phyloP scores from a whole-genome alignment of 2,329 filamentous ascomycete species.

The Penicillium sp. region DNA sequence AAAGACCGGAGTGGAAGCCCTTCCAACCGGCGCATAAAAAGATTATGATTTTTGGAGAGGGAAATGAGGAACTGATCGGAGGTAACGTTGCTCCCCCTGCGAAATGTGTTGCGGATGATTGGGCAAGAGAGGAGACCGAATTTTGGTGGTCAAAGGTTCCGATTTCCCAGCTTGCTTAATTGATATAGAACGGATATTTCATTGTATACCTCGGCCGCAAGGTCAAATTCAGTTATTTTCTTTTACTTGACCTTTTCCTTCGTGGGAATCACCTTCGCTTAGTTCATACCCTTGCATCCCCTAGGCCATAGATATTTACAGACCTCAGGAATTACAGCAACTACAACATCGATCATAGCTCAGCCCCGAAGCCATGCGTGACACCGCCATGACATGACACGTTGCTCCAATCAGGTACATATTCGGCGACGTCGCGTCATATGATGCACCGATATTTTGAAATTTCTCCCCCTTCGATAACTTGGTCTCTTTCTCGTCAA shows the following conservation, averaged over 20 bases:
- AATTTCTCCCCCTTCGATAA: too few relatives aligned
- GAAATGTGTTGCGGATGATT: constrained; percentile 40
- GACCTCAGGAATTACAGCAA: too few relatives aligned
- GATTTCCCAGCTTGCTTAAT: constrained; percentile 24
- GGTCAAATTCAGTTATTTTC: background rate
- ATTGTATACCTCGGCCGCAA: background rate
- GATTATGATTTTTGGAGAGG: constrained; percentile 48
- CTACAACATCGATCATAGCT: too few relatives aligned
- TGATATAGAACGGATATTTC: background rate
- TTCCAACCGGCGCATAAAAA: constrained; percentile 30
- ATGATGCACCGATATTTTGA: too few relatives aligned
- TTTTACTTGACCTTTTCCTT: background rate
- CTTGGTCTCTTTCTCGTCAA: too few relatives aligned
- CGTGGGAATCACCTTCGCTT: too few relatives aligned
- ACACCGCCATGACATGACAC: too few relatives aligned
- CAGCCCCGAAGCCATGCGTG: too few relatives aligned
- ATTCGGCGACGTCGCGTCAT: too few relatives aligned
- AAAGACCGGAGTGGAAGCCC: constrained; percentile 36
- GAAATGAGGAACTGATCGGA: constrained; percentile 50
- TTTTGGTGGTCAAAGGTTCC: constrained; percentile 45
- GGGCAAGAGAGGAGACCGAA: constrained; percentile 44
- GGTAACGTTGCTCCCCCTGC: constrained; percentile 41
- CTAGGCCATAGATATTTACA: too few relatives aligned
- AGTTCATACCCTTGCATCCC: too few relatives aligned
- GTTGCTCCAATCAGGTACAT: too few relatives aligned